Conservation (phyloP, 176 grass and related monocot genomes). For the Puccinellia tenuiflora region DNA sequence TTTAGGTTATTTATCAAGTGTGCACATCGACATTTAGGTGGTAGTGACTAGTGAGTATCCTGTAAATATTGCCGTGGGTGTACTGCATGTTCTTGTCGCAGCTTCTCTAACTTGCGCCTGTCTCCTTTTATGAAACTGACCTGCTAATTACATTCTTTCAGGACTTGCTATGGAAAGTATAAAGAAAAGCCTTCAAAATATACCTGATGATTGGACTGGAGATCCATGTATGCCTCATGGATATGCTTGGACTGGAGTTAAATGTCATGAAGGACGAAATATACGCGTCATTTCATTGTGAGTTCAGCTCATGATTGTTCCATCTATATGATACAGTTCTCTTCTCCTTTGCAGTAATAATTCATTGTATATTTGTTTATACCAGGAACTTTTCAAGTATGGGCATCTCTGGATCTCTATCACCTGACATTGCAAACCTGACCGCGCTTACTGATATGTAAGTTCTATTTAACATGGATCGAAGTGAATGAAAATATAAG, state of each 20-base stretch:
- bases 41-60: not conserved
- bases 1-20: slow-evolving; percentile 15
- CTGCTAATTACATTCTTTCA: slow-evolving; percentile 34
- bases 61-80: not conserved
- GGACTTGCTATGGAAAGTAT: slow-evolving; percentile 56
- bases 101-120: not conserved
- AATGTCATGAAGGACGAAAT: slow-evolving; percentile 43
- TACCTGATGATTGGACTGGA: slow-evolving; percentile 84
- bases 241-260: slow-evolving; percentile 89
- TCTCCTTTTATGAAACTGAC: not conserved
- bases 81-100: not conserved
- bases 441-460: slow-evolving; percentile 81
- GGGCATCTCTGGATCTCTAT: slow-evolving; percentile 61
- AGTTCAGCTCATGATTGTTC: slow-evolving; percentile 39
- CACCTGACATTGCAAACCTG: slow-evolving; percentile 56
- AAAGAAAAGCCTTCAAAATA: slow-evolving; percentile 45
- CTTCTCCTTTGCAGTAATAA: slow-evolving; percentile 12
- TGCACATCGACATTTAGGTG: not conserved
- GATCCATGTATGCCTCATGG: slow-evolving; percentile 87
- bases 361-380: slow-evolving; percentile 23
- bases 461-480: slow-evolving; percentile 17
- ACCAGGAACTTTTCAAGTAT: slow-evolving; percentile 80
- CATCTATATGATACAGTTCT: slow-evolving; percentile 12
- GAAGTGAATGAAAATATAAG: slow-evolving; percentile 19
- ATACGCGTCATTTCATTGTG: slow-evolving; percentile 76